These are phyloP conservation scores for Coniochaeta sp. DNA, from an alignment of 2,329 filamentous ascomycete genomes.

Conservation along the genomic window DNA sequence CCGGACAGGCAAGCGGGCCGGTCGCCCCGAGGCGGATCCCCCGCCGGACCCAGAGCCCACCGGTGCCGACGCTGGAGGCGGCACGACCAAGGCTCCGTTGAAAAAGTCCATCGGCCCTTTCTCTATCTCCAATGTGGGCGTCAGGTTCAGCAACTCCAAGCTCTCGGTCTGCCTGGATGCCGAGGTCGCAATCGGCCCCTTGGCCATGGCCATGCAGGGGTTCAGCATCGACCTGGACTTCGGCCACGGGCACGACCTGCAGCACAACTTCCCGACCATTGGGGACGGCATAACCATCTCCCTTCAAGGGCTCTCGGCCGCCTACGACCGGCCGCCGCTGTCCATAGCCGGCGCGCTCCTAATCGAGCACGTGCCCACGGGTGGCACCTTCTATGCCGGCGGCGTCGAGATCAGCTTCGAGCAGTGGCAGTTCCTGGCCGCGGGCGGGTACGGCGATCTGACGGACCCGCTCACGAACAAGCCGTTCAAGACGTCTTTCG, in stretches of 20 bases:
- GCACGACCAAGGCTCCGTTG: slow-evolving; percentile 13
- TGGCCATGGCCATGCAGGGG: slow-evolving; percentile 24
- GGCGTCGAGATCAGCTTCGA: slow-evolving; percentile 24
- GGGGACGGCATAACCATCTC: slow-evolving; percentile 8
- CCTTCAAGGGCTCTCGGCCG: slow-evolving; percentile 23
- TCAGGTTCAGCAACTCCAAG: slow-evolving; percentile 21
- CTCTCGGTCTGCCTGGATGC: slow-evolving; percentile 25
- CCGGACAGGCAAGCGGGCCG: no score
- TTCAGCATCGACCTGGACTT: slow-evolving; percentile 20
- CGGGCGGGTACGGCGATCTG: slow-evolving; percentile 28
- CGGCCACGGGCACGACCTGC: background rate
- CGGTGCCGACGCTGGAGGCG: no score
- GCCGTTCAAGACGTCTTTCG: slow-evolving; percentile 25
- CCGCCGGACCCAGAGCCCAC: background rate
- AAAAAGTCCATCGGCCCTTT: slow-evolving; percentile 24
- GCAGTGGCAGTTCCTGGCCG: slow-evolving; percentile 29
- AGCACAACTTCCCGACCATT: slow-evolving; percentile 2
- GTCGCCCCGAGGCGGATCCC: background rate
- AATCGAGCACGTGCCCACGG: slow-evolving; percentile 14
- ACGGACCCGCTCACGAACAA: slow-evolving; percentile 5
- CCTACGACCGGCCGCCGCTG: slow-evolving; percentile 26
- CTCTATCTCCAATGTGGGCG: slow-evolving; percentile 23
- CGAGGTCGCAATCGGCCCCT: slow-evolving; percentile 25
- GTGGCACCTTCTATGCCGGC: slow-evolving; percentile 25
- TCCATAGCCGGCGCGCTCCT: slow-evolving; percentile 27